Percentiles rank a stretch among this genome's conserved stretches.
These are phyloP conservation scores for Picochlorum sp. DNA, from an alignment of 139 green algal genomes.

Conservation along the genomic window DNA sequence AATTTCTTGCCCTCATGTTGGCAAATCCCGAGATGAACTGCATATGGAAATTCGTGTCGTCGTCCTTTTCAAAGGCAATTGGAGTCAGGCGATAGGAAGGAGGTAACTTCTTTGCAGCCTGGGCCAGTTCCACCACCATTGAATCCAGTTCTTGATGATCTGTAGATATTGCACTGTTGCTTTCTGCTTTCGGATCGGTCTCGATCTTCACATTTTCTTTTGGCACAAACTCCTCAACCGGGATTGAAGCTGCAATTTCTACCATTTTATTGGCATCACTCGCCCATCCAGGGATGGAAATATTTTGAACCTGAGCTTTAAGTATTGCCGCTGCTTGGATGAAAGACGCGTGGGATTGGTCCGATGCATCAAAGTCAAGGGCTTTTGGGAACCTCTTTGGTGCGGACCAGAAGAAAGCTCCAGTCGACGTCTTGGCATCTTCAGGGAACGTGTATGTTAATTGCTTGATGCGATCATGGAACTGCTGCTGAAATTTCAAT, in stretches of 20 bases:
- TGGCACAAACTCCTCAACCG: slow-evolving; percentile 69
- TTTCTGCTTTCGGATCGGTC: slow-evolving; percentile 88
- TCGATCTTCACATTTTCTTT: slow-evolving; percentile 90
- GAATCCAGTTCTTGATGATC: slow-evolving; percentile 45
- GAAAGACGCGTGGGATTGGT: slow-evolving; percentile 64
- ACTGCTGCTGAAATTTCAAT: slow-evolving; percentile 65
- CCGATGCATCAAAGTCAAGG: slow-evolving; percentile 65
- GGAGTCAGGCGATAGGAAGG: slow-evolving; percentile 51
- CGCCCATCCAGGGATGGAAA: slow-evolving; percentile 66
- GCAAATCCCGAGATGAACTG: slow-evolving; percentile 77
- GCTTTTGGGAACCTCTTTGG: slow-evolving; percentile 93
- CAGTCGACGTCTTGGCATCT: slow-evolving; percentile 83
- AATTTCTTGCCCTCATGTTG: slow-evolving; percentile 98
- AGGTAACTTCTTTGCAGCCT: slow-evolving; percentile 33
- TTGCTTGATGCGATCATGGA: slow-evolving; percentile 87
- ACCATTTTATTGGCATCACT: slow-evolving; percentile 33
- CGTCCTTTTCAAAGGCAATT: slow-evolving; percentile 91
- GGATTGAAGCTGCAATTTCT: slow-evolving; percentile 45
- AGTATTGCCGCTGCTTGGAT: slow-evolving; percentile 81
- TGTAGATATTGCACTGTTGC: neutral
- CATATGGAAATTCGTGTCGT: slow-evolving; percentile 98
- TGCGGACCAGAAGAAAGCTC: slow-evolving; percentile 89
- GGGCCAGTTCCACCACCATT: slow-evolving; percentile 56
- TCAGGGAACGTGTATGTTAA: slow-evolving; percentile 93
- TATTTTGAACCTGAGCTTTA: slow-evolving; percentile 75